Percentiles rank a stretch among this genome's conserved stretches.
phyloP scores from a whole-genome alignment of 164 flowering plant genomes.

The Protea cynaroides region DNA sequence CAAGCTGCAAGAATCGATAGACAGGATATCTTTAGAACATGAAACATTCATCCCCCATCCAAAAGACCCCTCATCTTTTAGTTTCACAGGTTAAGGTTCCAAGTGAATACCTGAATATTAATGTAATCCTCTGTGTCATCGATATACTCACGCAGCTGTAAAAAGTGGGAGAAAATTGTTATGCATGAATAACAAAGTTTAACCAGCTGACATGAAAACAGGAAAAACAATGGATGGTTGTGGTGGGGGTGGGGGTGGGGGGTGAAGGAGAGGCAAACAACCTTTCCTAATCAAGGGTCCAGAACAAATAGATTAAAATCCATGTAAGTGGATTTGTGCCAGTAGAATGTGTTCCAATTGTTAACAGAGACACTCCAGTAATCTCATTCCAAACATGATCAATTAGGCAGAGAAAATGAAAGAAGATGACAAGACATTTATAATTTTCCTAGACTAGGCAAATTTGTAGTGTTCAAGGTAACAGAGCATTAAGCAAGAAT shows the following conservation, averaged over 20 bases:
- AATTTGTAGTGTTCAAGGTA: neutral
- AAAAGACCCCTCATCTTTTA: neutral
- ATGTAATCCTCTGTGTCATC: constrained; percentile 98
- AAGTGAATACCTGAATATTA: constrained; percentile 74
- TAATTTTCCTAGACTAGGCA: neutral
- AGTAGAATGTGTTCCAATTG: no score
- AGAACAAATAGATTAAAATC: no score
- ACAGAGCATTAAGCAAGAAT: neutral
- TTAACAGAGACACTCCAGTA: no score
- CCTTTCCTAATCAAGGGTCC: no score
- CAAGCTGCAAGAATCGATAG: constrained; percentile 56
- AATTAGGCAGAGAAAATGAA: no score
- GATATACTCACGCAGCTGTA: constrained; percentile 89
- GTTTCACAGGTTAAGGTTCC: neutral
- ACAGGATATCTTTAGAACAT: neutral
- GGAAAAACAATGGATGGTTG: no score
- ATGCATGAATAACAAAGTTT: neutral
- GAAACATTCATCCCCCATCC: neutral
- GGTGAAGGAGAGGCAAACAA: no score
- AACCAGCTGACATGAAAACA: neutral
- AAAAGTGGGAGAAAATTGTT: neutral
- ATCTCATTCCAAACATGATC: no score
- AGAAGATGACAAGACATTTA: no score
- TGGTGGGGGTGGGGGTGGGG: no score
- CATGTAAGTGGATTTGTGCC: no score